A percentile compares a stretch with the other conserved stretches of the same genome.
Conservation (phyloP, 2,329 filamentous ascomycete species). For the Ophioceras dolichostomum region DNA sequence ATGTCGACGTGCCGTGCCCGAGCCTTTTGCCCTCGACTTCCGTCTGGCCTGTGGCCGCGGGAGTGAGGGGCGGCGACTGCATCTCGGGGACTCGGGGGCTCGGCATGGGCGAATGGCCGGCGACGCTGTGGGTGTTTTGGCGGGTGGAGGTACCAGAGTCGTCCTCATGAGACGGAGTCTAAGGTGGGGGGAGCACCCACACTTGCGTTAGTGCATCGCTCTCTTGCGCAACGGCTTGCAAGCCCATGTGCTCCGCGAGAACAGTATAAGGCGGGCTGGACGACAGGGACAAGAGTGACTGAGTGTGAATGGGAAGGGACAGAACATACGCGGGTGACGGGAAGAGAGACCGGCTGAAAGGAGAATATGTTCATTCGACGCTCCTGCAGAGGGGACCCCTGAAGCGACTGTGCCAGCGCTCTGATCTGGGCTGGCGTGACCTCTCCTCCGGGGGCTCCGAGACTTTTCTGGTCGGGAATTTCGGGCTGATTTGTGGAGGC, state of each 20-base stretch:
- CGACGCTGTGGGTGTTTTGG: slow-evolving; percentile 51
- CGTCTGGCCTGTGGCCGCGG: slow-evolving; percentile 53
- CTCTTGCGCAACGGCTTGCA: too few species aligned
- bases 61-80: slow-evolving; percentile 82
- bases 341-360: slow-evolving; percentile 84
- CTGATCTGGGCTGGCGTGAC: slow-evolving; percentile 52
- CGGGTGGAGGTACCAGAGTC: slow-evolving; percentile 48
- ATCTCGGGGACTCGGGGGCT: slow-evolving; percentile 59
- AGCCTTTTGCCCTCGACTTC: slow-evolving; percentile 21
- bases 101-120: slow-evolving; percentile 51
- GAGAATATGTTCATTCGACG: slow-evolving; percentile 74
- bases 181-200: not conserved
- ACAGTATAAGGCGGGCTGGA: not conserved
- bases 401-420: slow-evolving; percentile 59
- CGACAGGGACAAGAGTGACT: not conserved
- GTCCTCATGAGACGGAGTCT: slow-evolving; percentile 51
- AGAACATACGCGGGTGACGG: slow-evolving; percentile 60
- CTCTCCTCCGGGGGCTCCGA: slow-evolving; percentile 23
- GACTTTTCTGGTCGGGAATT: slow-evolving; percentile 10
- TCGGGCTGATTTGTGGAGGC: slow-evolving; percentile 8
- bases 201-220: too few species aligned
- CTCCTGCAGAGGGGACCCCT: slow-evolving; percentile 67
- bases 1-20: slow-evolving; percentile 8
- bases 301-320: not conserved
- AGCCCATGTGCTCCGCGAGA: too few species aligned